Evolutionary conservation across 768 basidiomycete genomes (phyloP), one percentile per base, ranked within the genome.

Genomic region (Hirschioporus abietinus): DNA sequence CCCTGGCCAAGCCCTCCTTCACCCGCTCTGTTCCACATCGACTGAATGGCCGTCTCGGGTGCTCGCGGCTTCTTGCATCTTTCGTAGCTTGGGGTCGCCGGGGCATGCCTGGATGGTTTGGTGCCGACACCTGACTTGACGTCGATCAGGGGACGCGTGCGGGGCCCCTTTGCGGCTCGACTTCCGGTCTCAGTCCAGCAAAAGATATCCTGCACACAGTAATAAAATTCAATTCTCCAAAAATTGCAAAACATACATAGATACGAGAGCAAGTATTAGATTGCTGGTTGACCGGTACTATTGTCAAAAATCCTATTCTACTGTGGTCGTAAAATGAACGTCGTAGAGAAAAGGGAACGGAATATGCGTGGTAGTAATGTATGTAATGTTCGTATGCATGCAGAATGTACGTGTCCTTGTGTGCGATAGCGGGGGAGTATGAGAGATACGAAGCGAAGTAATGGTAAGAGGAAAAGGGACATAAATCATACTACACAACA

Each of bases 41-140:
- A 52, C 42, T 52, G 42, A 52, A 52, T 52, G 42, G 42, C 42
- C 42, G 42, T 52, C 42, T 52, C 42, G 42, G 42, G 42, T 52
- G 42, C 20, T 52, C 42, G 42, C 42, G 42, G 42, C 12, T 20
- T 52, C 42, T 10, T 52, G 2, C 15, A 52, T 52, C 42, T 10
- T 52, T 15, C 12, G 42, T 3, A 20, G 20, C 42, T 12, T 52
- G 42, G 30, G 30, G 30, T 30, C 30, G 30, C 30, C 30, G 30
- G 30, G 30, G 8, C 30, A 30, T 30, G 30, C 30, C 30, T 8
- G 8, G 30, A 2, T 30, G 30, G 30, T 30, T 30, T 30, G 8
- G 30, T 8, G 30, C 30, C 2, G 30, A 30, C 30, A 30, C 30
- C 30, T 30, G 30, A 30, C 30, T 30, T 30, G 42, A 52, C 42